These are phyloP conservation scores for Kodamaea sp. DNA, from an alignment of 1,139 yeast species.

Conservation along the genomic window DNA sequence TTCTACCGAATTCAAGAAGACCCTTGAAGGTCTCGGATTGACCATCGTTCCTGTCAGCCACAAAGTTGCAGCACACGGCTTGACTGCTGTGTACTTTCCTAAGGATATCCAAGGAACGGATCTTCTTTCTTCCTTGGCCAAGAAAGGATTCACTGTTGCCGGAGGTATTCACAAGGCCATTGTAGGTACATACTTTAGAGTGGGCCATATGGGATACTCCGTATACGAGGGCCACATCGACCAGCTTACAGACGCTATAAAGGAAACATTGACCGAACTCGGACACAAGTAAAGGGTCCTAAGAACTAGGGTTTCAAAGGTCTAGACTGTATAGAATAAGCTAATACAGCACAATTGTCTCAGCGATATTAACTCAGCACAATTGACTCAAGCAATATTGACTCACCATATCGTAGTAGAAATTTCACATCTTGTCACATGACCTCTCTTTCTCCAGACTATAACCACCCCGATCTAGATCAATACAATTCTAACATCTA, in stretches of 20 bases:
- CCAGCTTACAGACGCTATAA: conserved; percentile 35
- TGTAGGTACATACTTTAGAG: conserved; percentile 81
- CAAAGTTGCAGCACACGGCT: conserved; percentile 78
- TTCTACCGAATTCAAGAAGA: conserved; percentile 66
- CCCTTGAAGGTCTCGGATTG: conserved; percentile 59
- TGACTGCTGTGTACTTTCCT: conserved; percentile 86
- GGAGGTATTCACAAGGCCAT: conserved; percentile 89
- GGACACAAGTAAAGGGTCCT: conserved; percentile 7
- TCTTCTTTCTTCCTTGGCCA: conserved; percentile 53
- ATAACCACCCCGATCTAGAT: too few species aligned
- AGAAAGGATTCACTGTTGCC: conserved; percentile 78
- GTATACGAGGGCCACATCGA: conserved; percentile 48
- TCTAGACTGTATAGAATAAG: too few species aligned
- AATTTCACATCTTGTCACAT: too few species aligned
- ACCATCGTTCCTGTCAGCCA: conserved; percentile 64
- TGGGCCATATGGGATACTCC: conserved; percentile 89
- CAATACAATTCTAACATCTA: too few species aligned
- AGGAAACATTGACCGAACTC: conserved; percentile 21
- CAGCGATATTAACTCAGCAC: too few species aligned
- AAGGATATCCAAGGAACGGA: conserved; percentile 70
- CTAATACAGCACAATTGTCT: too few species aligned
- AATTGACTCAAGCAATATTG: too few species aligned
- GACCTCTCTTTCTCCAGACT: too few species aligned
- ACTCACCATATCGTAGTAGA: too few species aligned
- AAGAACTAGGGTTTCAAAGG: too few species aligned